A percentile compares a stretch with the other conserved stretches of the same genome.
Evolutionary conservation across 2,329 filamentous ascomycete species (phyloP).

Genomic region (Diaporthe amygdali): DNA sequence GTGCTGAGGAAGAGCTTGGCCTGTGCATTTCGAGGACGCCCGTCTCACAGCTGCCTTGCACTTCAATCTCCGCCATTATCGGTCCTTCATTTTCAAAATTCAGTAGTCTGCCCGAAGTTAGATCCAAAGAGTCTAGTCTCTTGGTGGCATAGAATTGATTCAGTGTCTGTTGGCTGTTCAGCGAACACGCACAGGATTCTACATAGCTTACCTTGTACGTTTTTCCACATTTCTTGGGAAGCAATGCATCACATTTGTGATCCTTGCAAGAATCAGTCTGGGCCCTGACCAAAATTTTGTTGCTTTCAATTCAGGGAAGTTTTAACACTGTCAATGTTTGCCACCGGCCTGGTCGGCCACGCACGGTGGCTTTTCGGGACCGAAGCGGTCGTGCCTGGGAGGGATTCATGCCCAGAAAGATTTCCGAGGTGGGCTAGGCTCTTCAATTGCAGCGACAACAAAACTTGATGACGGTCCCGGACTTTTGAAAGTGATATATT

Average conservation of each 20-base stretch:
- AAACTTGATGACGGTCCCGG: too few species aligned
- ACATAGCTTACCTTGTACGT: not conserved
- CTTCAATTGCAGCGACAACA: too few species aligned
- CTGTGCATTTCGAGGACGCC: not conserved
- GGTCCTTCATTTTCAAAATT: not conserved
- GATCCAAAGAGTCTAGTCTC: not conserved
- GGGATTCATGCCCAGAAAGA: not conserved
- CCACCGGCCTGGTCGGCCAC: not conserved
- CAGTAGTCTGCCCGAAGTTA: too few species aligned
- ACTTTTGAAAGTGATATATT: too few species aligned
- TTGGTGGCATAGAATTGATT: not conserved
- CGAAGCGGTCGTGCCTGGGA: not conserved
- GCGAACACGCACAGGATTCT: not conserved
- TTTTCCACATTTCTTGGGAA: not conserved
- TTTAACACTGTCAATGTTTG: not conserved
- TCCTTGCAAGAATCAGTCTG: not conserved
- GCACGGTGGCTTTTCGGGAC: not conserved
- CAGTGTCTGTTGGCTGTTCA: not conserved
- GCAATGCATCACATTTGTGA: not conserved
- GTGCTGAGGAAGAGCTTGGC: not conserved
- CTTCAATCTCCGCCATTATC: not conserved
- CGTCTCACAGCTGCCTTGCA: not conserved
- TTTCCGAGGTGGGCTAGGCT: not conserved
- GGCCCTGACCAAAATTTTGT: not conserved
- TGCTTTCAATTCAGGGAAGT: not conserved